phyloP scores from a whole-genome alignment of 495 filamentous ascomycete genomes.

The Penicillium cinerascens region DNA sequence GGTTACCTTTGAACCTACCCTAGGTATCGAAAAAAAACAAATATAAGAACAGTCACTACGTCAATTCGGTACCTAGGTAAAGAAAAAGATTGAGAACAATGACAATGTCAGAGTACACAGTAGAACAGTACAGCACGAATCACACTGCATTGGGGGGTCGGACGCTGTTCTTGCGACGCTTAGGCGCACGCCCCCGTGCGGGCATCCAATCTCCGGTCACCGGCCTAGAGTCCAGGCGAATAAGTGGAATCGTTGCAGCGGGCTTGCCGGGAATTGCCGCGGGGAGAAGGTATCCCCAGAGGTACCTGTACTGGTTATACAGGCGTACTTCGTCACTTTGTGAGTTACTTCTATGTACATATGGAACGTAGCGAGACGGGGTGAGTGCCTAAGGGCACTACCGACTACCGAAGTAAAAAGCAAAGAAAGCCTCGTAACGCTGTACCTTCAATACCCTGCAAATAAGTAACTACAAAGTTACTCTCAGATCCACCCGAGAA shows the following conservation, averaged over 20 bases:
- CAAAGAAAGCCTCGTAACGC: background rate
- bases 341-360: background rate
- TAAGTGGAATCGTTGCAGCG: background rate
- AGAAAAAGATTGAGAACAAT: background rate
- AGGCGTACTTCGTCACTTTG: background rate
- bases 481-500: background rate
- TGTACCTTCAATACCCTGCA: background rate
- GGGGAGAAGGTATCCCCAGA: background rate
- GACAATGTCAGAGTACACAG: background rate
- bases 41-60: too few relatives aligned
- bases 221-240: constrained; percentile 15
- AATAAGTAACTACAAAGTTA: background rate
- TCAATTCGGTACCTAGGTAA: too few relatives aligned
- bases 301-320: background rate
- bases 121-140: background rate
- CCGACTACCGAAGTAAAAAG: background rate
- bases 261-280: constrained; percentile 25
- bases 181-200: constrained; percentile 19
- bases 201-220: constrained; percentile 21
- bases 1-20: too few relatives aligned
- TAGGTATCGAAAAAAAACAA: too few relatives aligned
- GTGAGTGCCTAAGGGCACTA: too few relatives aligned
- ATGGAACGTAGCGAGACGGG: background rate
- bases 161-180: constrained; percentile 10
- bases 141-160: background rate